These are phyloP conservation scores for Crucihimalaya himalaica DNA, from an alignment of 345 rosid species.

Conservation along the genomic window DNA sequence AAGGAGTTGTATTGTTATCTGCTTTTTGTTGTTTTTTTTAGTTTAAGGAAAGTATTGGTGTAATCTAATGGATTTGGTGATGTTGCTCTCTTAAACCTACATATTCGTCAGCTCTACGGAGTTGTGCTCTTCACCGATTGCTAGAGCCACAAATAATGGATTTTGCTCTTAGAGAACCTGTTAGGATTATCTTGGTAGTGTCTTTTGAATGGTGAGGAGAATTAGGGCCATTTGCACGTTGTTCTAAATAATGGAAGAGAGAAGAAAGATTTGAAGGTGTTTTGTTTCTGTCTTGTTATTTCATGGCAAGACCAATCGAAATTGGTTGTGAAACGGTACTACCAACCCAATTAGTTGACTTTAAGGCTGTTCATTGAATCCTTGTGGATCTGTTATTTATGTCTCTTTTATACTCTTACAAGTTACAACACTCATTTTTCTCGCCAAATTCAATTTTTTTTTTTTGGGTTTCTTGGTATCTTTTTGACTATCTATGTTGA, in stretches of 20 bases:
- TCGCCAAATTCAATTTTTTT: constrained; percentile 16
- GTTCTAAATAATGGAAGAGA: constrained; percentile 32
- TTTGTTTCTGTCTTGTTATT: constrained; percentile 28
- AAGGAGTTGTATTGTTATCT: constrained; percentile 4
- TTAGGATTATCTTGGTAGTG: not conserved
- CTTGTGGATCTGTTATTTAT: constrained; percentile 18
- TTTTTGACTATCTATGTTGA: constrained; percentile 11
- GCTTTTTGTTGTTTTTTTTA: not conserved
- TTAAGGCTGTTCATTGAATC: constrained; percentile 32
- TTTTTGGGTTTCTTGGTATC: not conserved
- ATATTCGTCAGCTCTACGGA: not conserved
- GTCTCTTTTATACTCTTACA: not conserved
- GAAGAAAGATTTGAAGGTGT: constrained; percentile 8
- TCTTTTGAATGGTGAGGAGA: not conserved
- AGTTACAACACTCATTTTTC: constrained; percentile 7
- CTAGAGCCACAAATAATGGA: not conserved
- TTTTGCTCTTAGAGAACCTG: not conserved
- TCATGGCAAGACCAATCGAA: constrained; percentile 36
- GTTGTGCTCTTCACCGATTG: constrained; percentile 8
- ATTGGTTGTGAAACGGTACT: constrained; percentile 35
- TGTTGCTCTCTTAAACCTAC: not conserved
- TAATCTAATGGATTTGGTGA: not conserved
- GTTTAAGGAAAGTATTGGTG: not conserved
- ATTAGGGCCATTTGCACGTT: constrained; percentile 14
- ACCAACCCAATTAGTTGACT: constrained; percentile 36